A percentile compares a stretch with the other conserved stretches of the same genome.
phyloP scores from a whole-genome alignment of 2,329 filamentous ascomycete species.

The Pseudogymnoascus sp. region DNA sequence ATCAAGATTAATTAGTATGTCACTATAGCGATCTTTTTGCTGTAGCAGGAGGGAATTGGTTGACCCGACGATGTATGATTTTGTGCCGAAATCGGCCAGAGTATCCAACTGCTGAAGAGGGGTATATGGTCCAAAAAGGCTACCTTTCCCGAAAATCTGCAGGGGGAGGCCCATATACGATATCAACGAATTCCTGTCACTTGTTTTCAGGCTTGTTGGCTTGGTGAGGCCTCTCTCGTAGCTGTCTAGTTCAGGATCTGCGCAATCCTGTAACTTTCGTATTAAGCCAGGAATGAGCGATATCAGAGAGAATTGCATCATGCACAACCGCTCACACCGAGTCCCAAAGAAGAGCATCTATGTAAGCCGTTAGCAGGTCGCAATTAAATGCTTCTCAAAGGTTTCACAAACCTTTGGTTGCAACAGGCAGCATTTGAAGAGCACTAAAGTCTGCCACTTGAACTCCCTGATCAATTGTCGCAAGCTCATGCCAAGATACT shows the following conservation, averaged over 20 bases:
- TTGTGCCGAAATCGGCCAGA: slow-evolving; percentile 85
- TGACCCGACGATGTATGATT: slow-evolving; percentile 94
- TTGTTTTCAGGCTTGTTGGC: slow-evolving; percentile 81
- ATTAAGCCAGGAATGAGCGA: slow-evolving; percentile 91
- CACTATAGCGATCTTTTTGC: slow-evolving; percentile 91
- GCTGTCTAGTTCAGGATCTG: slow-evolving; percentile 81
- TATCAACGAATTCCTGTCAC: slow-evolving; percentile 80
- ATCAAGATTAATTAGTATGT: slow-evolving; percentile 93
- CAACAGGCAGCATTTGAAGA: slow-evolving; percentile 87
- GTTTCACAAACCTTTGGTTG: slow-evolving; percentile 74
- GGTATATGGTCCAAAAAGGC: slow-evolving; percentile 92
- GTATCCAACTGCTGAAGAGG: slow-evolving; percentile 92
- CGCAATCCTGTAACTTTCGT: slow-evolving; percentile 85
- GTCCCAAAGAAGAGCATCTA: slow-evolving; percentile 98
- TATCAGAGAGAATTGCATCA: slow-evolving; percentile 96
- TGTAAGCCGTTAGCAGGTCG: slow-evolving; percentile 13
- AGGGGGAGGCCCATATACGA: slow-evolving; percentile 91
- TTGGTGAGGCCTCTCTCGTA: slow-evolving; percentile 68
- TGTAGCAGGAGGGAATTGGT: slow-evolving; percentile 91
- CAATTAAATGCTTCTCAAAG: not conserved
- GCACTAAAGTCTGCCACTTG: slow-evolving; percentile 84
- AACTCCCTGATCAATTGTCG: slow-evolving; percentile 91
- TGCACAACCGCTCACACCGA: slow-evolving; percentile 90
- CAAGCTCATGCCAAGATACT: slow-evolving; percentile 80
- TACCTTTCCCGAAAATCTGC: slow-evolving; percentile 93